phyloP scores from a whole-genome alignment of 208 protist species.

The Tritrichomonas foetus region DNA sequence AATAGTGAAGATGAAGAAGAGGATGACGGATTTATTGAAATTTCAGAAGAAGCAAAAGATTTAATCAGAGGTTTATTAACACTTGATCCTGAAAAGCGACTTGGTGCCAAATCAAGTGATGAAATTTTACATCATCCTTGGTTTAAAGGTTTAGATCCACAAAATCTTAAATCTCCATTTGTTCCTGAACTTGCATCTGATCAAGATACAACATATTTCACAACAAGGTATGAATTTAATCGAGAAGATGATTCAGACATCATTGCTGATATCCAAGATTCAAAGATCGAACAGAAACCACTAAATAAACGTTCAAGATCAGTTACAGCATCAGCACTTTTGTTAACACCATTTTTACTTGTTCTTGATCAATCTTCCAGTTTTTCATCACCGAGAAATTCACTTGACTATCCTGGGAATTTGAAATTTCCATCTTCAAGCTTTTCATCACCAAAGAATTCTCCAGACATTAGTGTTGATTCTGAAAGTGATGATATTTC shows the following conservation, averaged over 20 bases:
- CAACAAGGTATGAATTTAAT: background rate
- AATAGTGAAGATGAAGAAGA: background rate
- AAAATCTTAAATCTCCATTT: background rate
- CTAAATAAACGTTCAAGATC: no score
- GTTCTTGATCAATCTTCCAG: no score
- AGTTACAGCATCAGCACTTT: no score
- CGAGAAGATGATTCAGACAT: background rate
- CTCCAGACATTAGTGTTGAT: no score
- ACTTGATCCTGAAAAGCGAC: background rate
- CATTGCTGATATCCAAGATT: conserved; percentile 1
- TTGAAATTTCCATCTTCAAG: no score
- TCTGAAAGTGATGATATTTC: no score
- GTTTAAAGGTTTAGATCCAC: background rate
- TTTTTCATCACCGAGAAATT: no score
- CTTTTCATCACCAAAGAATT: no score
- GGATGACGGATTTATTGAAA: no score
- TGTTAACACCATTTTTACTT: no score
- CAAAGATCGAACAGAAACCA: no score
- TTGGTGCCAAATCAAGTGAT: background rate
- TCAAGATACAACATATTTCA: background rate
- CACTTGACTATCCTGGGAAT: no score
- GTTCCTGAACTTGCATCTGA: background rate
- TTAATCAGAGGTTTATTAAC: background rate
- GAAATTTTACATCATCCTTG: background rate
- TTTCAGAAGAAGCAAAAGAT: background rate